Percentiles rank a stretch among this genome's conserved stretches.
phyloP scores from a whole-genome alignment of 257 asterid genomes.

The Scutellaria baicalensis region DNA sequence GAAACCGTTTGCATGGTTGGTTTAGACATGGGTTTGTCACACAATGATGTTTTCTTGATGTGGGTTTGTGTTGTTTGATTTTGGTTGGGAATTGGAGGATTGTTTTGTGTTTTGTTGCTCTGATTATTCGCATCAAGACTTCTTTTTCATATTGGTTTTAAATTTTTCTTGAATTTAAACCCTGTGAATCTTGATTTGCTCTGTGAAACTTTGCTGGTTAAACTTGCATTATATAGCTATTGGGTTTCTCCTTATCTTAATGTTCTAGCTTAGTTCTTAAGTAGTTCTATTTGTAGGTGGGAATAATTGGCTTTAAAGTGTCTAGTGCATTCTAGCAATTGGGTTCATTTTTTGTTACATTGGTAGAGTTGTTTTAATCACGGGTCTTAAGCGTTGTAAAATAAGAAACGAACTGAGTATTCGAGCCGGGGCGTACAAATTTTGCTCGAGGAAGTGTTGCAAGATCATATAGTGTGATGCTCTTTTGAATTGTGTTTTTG shows the following conservation, averaged over 20 bases:
- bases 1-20: constrained; percentile 21
- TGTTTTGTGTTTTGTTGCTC: neutral
- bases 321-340: neutral
- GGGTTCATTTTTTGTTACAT: neutral
- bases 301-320: neutral
- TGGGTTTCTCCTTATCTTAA: neutral
- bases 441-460: neutral
- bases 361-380: neutral
- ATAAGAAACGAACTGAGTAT: neutral
- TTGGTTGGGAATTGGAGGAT: neutral
- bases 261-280: neutral
- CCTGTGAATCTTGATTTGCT: neutral
- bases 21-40: neutral
- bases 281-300: neutral
- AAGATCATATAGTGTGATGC: neutral
- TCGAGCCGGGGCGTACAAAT: neutral
- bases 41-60: neutral
- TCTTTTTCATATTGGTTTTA: neutral
- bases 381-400: constrained; percentile 3
- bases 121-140: neutral
- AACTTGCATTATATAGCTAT: neutral
- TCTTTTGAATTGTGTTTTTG: neutral
- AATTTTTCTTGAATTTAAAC: neutral
- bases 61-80: constrained; percentile 3
- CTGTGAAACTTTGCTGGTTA: neutral